These are phyloP conservation scores for Psilocybe mexicana DNA, from an alignment of 1,284 basidiomycete species.

Conservation along the genomic window DNA sequence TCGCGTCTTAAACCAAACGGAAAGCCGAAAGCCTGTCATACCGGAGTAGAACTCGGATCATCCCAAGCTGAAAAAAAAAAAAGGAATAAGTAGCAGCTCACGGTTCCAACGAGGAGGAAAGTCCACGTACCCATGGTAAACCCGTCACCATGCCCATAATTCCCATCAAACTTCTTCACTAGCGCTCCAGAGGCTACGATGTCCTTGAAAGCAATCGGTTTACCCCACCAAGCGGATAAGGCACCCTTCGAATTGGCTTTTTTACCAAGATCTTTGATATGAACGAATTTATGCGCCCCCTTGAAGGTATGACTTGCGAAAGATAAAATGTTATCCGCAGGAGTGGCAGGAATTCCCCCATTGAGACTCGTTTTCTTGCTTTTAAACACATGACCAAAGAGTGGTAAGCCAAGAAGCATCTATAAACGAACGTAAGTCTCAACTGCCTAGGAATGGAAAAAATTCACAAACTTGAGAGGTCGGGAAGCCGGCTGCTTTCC, in stretches of 20 bases:
- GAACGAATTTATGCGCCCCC: conserved; percentile 15
- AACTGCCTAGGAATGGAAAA: background rate
- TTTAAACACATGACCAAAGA: conserved; percentile 46
- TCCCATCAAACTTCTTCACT: conserved; percentile 46
- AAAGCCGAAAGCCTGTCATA: conserved; percentile 9
- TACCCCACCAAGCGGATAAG: conserved; percentile 42
- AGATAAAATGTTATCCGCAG: background rate
- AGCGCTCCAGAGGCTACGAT: conserved; percentile 64
- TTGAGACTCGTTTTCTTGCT: conserved; percentile 31
- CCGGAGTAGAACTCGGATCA: conserved; percentile 67
- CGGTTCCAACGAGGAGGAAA: background rate
- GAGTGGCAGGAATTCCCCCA: conserved; percentile 26
- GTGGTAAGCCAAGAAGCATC: conserved; percentile 71
- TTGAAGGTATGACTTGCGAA: conserved; percentile 3
- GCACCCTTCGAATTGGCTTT: conserved; percentile 13
- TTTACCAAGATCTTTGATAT: conserved; percentile 6
- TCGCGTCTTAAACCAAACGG: background rate
- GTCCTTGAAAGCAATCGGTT: conserved; percentile 60
- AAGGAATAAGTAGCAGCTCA: background rate
- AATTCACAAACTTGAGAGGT: conserved; percentile 45
- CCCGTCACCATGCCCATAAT: conserved; percentile 45
- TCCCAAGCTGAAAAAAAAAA: conserved; percentile 50
- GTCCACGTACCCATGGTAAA: conserved; percentile 45
- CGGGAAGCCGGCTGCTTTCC: conserved; percentile 72
- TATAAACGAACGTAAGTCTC: conserved; percentile 3